Percentiles rank a stretch among this genome's conserved stretches.
Conservation (phyloP, 225 moss, liverwort and hornwort genomes). For the Polytrichum commune region DNA sequence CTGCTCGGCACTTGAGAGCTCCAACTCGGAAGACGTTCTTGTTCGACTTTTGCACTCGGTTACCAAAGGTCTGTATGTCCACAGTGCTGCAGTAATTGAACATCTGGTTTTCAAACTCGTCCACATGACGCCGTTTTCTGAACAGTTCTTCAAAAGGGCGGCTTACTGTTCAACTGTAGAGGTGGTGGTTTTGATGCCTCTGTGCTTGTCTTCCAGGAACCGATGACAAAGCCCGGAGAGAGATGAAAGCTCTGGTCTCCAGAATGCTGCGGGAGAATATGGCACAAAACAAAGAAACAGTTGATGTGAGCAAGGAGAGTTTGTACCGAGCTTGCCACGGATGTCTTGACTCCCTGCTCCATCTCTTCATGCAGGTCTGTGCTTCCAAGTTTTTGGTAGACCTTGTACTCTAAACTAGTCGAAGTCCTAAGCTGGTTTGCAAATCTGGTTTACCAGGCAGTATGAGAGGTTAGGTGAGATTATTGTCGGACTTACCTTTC, state of each 20-base stretch:
- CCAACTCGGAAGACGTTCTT: slow-evolving; percentile 72
- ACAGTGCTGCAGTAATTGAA: too few relatives aligned
- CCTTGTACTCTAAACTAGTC: not conserved
- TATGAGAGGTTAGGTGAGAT: too few relatives aligned
- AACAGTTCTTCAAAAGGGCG: not conserved
- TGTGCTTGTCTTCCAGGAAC: slow-evolving; percentile 27
- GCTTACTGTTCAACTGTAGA: not conserved
- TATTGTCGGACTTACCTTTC: too few relatives aligned
- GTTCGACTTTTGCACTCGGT: slow-evolving; percentile 74
- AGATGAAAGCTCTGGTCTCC: slow-evolving; percentile 82
- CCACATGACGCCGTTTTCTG: too few relatives aligned
- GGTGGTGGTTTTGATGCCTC: not conserved
- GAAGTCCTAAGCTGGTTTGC: not conserved
- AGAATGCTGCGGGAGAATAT: slow-evolving; percentile 87
- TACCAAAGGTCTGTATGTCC: slow-evolving; percentile 44
- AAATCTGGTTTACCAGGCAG: too few relatives aligned
- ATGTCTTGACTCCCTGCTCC: slow-evolving; percentile 78
- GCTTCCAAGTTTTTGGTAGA: too few relatives aligned
- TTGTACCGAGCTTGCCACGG: slow-evolving; percentile 74
- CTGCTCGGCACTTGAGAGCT: slow-evolving; percentile 45
- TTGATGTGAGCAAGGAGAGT: slow-evolving; percentile 82
- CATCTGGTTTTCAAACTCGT: too few relatives aligned
- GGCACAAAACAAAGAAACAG: slow-evolving; percentile 59
- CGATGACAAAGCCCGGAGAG: slow-evolving; percentile 81
- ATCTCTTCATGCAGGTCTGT: slow-evolving; percentile 70